These are phyloP conservation scores for Yamadazyma epiphylla DNA, from an alignment of 1,139 yeast species.

Conservation along the genomic window DNA sequence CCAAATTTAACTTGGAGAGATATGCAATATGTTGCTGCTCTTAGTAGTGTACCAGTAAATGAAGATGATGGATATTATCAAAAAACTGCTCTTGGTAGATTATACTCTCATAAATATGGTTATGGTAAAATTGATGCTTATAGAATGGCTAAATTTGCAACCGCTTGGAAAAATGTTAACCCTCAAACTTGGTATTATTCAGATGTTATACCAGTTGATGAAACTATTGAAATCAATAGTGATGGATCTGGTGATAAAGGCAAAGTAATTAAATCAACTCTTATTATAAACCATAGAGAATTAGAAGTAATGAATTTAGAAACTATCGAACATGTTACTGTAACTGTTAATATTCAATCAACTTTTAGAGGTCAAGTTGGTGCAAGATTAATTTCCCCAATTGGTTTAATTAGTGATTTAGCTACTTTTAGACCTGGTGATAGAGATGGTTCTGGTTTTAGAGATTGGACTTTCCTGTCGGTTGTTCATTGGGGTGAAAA, in stretches of 20 bases:
- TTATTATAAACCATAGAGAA: slow-evolving; percentile 48
- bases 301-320: slow-evolving; percentile 58
- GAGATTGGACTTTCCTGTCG: slow-evolving; percentile 91
- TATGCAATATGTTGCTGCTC: slow-evolving; percentile 76
- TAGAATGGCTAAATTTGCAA: slow-evolving; percentile 68
- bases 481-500: slow-evolving; percentile 97
- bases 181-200: slow-evolving; percentile 85
- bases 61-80: slow-evolving; percentile 72
- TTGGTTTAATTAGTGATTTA: slow-evolving; percentile 67
- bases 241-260: slow-evolving; percentile 16
- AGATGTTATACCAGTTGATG: slow-evolving; percentile 33
- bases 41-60: slow-evolving; percentile 68
- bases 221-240: slow-evolving; percentile 17
- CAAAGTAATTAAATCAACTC: slow-evolving; percentile 32
- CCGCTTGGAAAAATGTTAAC: slow-evolving; percentile 76
- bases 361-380: slow-evolving; percentile 67
- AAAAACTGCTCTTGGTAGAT: slow-evolving; percentile 52
- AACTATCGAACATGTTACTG: slow-evolving; percentile 80
- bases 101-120: slow-evolving; percentile 84
- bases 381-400: slow-evolving; percentile 68
- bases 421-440: slow-evolving; percentile 73
- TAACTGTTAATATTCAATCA: slow-evolving; percentile 68
- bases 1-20: slow-evolving; percentile 96
- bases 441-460: slow-evolving; percentile 53
- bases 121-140: slow-evolving; percentile 91